phyloP scores from a whole-genome alignment of 2,329 filamentous ascomycete species.

The Beauveria medogensis region DNA sequence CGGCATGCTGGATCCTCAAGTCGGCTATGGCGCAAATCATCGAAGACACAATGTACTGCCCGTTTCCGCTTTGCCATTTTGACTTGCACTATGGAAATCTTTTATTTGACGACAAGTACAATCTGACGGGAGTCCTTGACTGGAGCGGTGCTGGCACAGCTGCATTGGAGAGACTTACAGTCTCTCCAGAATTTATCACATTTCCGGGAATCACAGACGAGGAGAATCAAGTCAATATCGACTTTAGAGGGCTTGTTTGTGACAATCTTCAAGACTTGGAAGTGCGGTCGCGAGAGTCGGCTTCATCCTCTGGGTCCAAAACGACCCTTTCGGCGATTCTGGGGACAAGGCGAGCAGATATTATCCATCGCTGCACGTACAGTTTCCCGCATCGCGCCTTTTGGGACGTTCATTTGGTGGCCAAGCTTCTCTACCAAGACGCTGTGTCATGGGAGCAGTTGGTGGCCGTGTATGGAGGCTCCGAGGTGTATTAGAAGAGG shows the following conservation, averaged over 20 bases:
- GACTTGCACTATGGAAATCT: constrained; percentile 31
- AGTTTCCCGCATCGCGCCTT: constrained; percentile 15
- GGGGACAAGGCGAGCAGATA: constrained; percentile 16
- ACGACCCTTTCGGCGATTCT: constrained; percentile 18
- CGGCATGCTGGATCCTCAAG: constrained; percentile 26
- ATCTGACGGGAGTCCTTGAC: constrained; percentile 27
- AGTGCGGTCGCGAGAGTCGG: neutral
- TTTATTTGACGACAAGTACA: constrained; percentile 33
- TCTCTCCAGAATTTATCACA: constrained; percentile 25
- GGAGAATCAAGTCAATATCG: neutral
- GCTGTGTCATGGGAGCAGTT: constrained; percentile 19
- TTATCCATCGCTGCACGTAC: constrained; percentile 17
- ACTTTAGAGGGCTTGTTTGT: neutral
- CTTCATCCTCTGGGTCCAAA: neutral
- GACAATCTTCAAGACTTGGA: neutral
- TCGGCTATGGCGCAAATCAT: constrained; percentile 20
- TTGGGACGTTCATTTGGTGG: constrained; percentile 15
- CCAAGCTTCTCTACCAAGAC: constrained; percentile 17
- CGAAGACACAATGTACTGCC: constrained; percentile 23
- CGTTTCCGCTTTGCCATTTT: constrained; percentile 27
- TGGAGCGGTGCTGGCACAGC: constrained; percentile 27
- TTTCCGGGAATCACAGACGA: constrained; percentile 19
- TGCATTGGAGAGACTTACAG: constrained; percentile 26
- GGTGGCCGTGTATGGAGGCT: constrained; percentile 15
- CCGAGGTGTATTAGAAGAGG: neutral